Evolutionary conservation across 1,139 yeast species (phyloP), one percentile per base, ranked within the genome.

Genomic region (Blastobotrys raffinosifermentans): DNA sequence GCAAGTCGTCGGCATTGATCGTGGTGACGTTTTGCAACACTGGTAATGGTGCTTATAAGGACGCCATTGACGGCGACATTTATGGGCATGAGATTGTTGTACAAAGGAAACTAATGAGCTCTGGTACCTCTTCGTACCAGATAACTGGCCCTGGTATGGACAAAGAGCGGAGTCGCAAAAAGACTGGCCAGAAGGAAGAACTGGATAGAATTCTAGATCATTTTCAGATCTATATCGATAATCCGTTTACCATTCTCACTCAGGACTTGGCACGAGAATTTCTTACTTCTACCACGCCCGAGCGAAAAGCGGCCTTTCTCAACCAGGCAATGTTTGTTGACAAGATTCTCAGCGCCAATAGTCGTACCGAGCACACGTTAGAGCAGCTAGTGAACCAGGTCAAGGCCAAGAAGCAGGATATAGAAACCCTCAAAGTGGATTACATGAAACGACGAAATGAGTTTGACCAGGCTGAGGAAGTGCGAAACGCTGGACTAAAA

Each of bases 181-280:
- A 67, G 1, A 59, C 84, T 1, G 75, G 86, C 2, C 68, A 66
- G 50, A 80, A 78, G 43, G 66, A 72, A 17, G 82, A 77, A 5
- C 62, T 91, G 25, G 86, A 78, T 46, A 74, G 73, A 9, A 80
- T 91, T 7, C 61, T 87, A 29, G 77, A 75, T 46, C 73, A 71
- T 45, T 86, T 82, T 55, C 77, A 82, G 31, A 80, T 91, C 33
- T 78, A 87, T 2, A 80, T 91, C 15, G 93, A 82, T 50, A 93
- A 93, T 52, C 97, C 97, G 5, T 76, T 93, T 73, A 86, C 95
- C 2, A 84, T 93, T 51, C 67, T 93, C 36, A 85, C 95, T 0
- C 99, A 93, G 58, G 97, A 93, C 51, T 84, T 81, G 44, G 98
- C 99, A 1, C 73, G 96, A 48, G 84, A 91, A 17, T 91, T 93